Conservation (phyloP, 768 basidiomycete genomes). For the Pisolithus marmoratus region DNA sequence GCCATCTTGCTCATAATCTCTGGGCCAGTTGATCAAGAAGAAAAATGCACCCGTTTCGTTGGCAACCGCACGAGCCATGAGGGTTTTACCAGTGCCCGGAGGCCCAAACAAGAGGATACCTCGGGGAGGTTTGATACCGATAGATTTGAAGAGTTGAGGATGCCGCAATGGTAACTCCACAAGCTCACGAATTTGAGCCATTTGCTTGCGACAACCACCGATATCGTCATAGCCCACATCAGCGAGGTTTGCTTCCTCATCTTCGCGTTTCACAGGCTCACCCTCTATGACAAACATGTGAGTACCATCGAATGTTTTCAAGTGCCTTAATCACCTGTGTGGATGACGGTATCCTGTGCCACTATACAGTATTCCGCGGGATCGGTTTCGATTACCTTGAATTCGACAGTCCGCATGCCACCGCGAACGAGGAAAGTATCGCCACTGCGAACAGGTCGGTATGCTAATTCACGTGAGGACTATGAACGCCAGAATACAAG, state of each 20-base stretch:
- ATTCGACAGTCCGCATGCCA: conserved; percentile 97
- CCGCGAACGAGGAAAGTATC: conserved; percentile 99
- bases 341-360: conserved; percentile 97
- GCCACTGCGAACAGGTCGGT: conserved; percentile 92
- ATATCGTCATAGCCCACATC: conserved; percentile 99
- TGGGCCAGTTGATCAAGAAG: conserved; percentile 99
- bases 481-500: not conserved
- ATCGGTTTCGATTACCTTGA: conserved; percentile 98
- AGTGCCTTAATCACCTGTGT: conserved; percentile 50
- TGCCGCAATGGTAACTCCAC: conserved; percentile 97
- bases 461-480: conserved; percentile 42
- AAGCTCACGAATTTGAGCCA: conserved; percentile 99
- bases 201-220: conserved; percentile 98
- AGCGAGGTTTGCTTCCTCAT: conserved; percentile 93
- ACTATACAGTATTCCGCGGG: conserved; percentile 98
- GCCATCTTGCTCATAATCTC: conserved; percentile 99
- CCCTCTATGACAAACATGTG: conserved; percentile 57
- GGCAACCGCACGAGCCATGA: conserved; percentile 99
- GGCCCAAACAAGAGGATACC: conserved; percentile 99
- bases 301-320: not conserved
- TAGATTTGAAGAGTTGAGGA: conserved; percentile 99
- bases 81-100: conserved; percentile 98
- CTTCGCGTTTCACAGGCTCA: conserved; percentile 97
- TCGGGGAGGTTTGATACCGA: conserved; percentile 99
- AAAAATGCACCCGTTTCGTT: conserved; percentile 99